These are phyloP conservation scores for Daldinia grandis DNA, from an alignment of 495 filamentous ascomycete species.

Conservation along the genomic window DNA sequence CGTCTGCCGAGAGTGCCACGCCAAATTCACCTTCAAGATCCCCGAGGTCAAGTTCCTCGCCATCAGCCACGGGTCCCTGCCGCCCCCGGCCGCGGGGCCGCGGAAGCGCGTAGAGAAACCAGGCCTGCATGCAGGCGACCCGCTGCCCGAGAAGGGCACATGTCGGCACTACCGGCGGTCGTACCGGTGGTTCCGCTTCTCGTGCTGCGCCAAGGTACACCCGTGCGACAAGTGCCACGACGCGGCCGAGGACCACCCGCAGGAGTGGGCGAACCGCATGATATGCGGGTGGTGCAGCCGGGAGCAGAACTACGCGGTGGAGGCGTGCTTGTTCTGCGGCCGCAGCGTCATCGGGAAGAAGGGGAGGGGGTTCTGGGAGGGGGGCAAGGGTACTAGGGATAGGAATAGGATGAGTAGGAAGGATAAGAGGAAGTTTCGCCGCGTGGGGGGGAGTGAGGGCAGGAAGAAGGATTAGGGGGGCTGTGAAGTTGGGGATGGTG, in stretches of 20 bases:
- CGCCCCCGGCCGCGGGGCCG: constrained; percentile 54
- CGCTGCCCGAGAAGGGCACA: constrained; percentile 76
- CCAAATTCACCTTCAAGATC: constrained; percentile 82
- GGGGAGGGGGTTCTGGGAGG: constrained; percentile 89
- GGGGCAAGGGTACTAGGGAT: constrained; percentile 85
- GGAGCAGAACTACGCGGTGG: constrained; percentile 83
- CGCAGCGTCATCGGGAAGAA: constrained; percentile 69
- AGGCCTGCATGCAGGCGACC: constrained; percentile 80
- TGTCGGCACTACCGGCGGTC: constrained; percentile 82
- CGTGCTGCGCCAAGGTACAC: constrained; percentile 66
- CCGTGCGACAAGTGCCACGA: constrained; percentile 91
- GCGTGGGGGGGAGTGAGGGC: constrained; percentile 50
- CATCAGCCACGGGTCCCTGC: constrained; percentile 63
- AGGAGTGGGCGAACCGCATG: constrained; percentile 90
- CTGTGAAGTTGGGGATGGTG: neutral
- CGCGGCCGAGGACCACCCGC: constrained; percentile 70
- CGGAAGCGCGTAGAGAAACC: constrained; percentile 74
- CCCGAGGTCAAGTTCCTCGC: constrained; percentile 83
- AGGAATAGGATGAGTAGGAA: constrained; percentile 74
- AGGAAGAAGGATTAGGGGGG: constrained; percentile 35
- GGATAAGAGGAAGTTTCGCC: constrained; percentile 76
- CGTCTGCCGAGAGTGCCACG: constrained; percentile 82
- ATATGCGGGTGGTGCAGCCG: constrained; percentile 84
- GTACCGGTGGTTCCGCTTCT: constrained; percentile 86
- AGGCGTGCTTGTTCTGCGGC: constrained; percentile 82